Conservation (phyloP, 2,329 filamentous ascomycete species). For the Exophiala spinifera region DNA sequence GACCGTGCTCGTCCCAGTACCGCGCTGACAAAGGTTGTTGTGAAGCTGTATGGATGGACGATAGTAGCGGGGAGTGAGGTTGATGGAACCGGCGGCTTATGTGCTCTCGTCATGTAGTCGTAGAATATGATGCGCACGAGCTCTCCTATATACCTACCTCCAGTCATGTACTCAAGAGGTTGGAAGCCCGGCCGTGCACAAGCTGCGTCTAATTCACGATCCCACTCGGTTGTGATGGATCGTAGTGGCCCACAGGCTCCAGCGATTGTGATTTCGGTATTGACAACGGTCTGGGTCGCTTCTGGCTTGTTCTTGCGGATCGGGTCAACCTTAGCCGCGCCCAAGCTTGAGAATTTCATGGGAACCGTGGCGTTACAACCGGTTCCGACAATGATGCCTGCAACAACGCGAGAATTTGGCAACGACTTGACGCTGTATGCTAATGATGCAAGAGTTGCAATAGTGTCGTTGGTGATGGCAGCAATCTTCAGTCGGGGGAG, state of each 20-base stretch:
- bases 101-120: conserved; percentile 56
- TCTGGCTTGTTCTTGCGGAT: conserved; percentile 48
- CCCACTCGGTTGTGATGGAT: conserved; percentile 69
- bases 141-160: conserved; percentile 74
- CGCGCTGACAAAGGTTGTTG: conserved; percentile 70
- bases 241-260: conserved; percentile 67
- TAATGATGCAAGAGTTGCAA: conserved; percentile 74
- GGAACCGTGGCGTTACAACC: conserved; percentile 79
- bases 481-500: conserved; percentile 67
- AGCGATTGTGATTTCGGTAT: conserved; percentile 81
- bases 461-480: conserved; percentile 78
- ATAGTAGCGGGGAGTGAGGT: conserved; percentile 56
- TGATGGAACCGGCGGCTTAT: conserved; percentile 37
- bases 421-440: conserved; percentile 66
- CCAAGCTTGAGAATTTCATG: conserved; percentile 61
- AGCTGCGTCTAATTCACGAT: conserved; percentile 61
- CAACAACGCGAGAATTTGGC: conserved; percentile 63
- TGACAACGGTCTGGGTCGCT: conserved; percentile 68
- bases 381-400: conserved; percentile 79
- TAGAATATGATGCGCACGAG: conserved; percentile 68
- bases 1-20: conserved; percentile 56
- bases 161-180: conserved; percentile 80
- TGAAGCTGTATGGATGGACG: conserved; percentile 59
- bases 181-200: conserved; percentile 74
- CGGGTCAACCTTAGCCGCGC: conserved; percentile 58